Conservation (phyloP, 2,329 filamentous ascomycete genomes). For the Penicillium sp. region DNA sequence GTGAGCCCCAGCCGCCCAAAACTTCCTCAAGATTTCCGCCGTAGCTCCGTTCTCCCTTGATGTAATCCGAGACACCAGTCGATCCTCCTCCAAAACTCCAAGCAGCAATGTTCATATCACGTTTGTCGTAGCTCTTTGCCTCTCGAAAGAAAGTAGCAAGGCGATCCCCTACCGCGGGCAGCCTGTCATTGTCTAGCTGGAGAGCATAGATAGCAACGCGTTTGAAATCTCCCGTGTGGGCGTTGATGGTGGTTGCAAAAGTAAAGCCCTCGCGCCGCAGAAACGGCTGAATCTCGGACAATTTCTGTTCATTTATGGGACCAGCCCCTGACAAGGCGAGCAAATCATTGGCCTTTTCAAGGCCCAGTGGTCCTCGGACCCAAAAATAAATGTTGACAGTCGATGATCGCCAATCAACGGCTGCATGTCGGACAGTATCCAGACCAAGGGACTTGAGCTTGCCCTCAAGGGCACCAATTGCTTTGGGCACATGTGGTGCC, state of each 20-base stretch:
- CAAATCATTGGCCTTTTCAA: not conserved
- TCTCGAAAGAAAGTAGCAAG: slow-evolving; percentile 5
- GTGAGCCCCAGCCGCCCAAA: slow-evolving; percentile 5
- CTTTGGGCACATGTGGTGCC: not conserved
- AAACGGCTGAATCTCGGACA: not conserved
- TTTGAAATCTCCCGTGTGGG: slow-evolving; percentile 1
- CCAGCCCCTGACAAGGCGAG: not conserved
- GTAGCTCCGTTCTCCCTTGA: slow-evolving; percentile 13
- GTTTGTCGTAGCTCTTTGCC: slow-evolving; percentile 3
- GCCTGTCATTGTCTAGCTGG: not conserved
- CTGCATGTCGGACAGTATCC: slow-evolving; percentile 8
- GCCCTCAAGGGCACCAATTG: not conserved
- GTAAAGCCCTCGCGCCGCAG: slow-evolving; percentile 7
- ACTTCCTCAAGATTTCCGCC: slow-evolving; percentile 9
- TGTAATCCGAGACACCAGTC: slow-evolving; percentile 4
- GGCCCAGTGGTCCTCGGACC: not conserved
- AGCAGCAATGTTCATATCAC: slow-evolving; percentile 10
- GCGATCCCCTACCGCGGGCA: not conserved
- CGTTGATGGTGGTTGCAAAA: slow-evolving; percentile 6
- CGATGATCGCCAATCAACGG: slow-evolving; percentile 11
- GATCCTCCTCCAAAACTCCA: slow-evolving; percentile 11
- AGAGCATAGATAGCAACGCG: slow-evolving; percentile 12
- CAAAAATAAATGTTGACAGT: slow-evolving; percentile 12
- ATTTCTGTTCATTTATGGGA: not conserved
- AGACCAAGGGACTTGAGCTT: not conserved